Evolutionary conservation across 129 eudicot genomes (phyloP).

Genomic region (Flaveria linearis): DNA sequence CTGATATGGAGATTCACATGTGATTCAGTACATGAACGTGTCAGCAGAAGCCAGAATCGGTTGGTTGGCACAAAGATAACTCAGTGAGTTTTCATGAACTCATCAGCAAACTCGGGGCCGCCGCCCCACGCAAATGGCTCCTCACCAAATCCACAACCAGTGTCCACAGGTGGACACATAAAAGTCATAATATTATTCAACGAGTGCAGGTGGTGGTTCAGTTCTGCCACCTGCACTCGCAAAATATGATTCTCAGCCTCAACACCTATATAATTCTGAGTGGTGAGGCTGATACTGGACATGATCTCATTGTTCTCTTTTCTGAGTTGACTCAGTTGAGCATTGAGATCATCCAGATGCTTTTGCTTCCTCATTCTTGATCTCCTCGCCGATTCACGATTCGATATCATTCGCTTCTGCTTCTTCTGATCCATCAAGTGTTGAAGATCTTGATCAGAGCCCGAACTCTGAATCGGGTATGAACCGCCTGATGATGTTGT

Average conservation of each 20-base stretch:
- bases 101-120: slow-evolving; percentile 42
- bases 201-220: slow-evolving; percentile 66
- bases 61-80: slow-evolving; percentile 50
- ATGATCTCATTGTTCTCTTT: slow-evolving; percentile 54
- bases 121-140: background rate
- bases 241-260: slow-evolving; percentile 75
- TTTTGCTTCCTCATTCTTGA: slow-evolving; percentile 81
- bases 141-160: slow-evolving; percentile 12
- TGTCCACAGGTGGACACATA: background rate
- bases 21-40: slow-evolving; percentile 48
- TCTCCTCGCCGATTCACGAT: slow-evolving; percentile 91
- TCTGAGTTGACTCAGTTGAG: slow-evolving; percentile 60
- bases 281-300: slow-evolving; percentile 46
- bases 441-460: slow-evolving; percentile 64
- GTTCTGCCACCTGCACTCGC: slow-evolving; percentile 76
- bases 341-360: slow-evolving; percentile 74
- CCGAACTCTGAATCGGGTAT: slow-evolving; percentile 27
- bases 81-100: slow-evolving; percentile 48
- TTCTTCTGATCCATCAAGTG: slow-evolving; percentile 66
- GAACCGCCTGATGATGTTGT: slow-evolving; percentile 8
- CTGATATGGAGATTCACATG: slow-evolving; percentile 14
- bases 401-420: slow-evolving; percentile 81
- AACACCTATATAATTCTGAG: slow-evolving; percentile 52
- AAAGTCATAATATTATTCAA: slow-evolving; percentile 56
- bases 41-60: slow-evolving; percentile 78